These are phyloP conservation scores for Gossypium thurberi DNA, from an alignment of 345 rosid species.

Conservation along the genomic window DNA sequence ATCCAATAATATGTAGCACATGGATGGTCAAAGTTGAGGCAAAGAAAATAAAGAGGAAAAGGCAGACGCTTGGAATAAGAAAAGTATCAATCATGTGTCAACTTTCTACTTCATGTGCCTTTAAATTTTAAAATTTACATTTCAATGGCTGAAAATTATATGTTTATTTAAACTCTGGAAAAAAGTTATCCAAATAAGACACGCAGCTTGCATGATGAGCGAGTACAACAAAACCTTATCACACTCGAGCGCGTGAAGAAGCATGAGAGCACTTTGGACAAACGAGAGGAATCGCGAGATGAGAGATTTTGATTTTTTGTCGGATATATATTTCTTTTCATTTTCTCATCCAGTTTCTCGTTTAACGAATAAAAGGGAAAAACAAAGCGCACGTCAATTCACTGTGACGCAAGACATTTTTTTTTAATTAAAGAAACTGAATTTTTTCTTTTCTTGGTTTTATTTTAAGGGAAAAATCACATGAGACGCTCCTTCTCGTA, in stretches of 20 bases:
- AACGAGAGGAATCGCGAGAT: neutral
- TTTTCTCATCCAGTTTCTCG: neutral
- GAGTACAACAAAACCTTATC: neutral
- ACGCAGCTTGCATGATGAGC: neutral
- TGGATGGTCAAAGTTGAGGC: neutral
- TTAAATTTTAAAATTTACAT: neutral
- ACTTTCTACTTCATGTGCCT: neutral
- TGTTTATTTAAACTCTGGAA: neutral
- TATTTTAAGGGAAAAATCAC: neutral
- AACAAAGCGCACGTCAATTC: constrained; percentile 24
- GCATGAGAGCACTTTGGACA: neutral
- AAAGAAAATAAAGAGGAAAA: neutral
- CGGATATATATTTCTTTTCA: neutral
- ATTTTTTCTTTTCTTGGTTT: neutral
- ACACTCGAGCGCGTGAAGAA: neutral
- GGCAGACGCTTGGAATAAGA: neutral
- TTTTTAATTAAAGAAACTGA: neutral
- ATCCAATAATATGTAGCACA: neutral
- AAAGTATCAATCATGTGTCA: neutral
- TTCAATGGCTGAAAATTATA: neutral
- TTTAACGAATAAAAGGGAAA: neutral
- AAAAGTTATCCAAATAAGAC: neutral
- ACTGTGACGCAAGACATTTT: constrained; percentile 27
- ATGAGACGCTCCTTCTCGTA: constrained; percentile 5
- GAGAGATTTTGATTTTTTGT: neutral